These are phyloP conservation scores for Biscogniauxia mediterranea DNA, from an alignment of 2,329 filamentous ascomycete genomes.

Conservation along the genomic window DNA sequence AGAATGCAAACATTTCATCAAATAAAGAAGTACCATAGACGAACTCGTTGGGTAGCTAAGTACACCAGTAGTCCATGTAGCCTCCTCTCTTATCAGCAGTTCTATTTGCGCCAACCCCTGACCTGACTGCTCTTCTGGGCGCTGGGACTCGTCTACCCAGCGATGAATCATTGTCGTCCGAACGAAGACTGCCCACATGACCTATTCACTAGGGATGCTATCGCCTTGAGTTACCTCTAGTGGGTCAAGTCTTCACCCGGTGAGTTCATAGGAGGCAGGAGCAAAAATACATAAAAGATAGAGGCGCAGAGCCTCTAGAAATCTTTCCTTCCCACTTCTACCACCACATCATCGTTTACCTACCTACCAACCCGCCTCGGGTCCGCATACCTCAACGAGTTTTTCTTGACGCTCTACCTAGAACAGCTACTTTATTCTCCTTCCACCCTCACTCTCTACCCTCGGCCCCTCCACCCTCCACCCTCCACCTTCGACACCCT, in stretches of 20 bases:
- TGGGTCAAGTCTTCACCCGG: neutral
- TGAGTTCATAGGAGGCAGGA: neutral
- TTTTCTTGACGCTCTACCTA: neutral
- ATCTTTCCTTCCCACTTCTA: neutral
- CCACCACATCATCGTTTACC: neutral
- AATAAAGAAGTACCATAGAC: too few relatives aligned
- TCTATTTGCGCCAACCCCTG: neutral
- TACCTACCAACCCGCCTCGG: neutral
- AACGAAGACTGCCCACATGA: neutral
- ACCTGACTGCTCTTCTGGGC: neutral
- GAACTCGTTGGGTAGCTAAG: too few relatives aligned
- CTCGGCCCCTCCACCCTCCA: too few relatives aligned
- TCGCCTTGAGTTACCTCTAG: neutral
- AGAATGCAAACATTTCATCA: too few relatives aligned
- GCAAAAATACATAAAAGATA: neutral
- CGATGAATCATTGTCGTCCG: slow-evolving; percentile 4
- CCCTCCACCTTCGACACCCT: too few relatives aligned
- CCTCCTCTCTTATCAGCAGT: neutral
- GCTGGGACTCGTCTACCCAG: neutral
- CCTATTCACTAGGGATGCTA: neutral
- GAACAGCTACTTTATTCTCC: neutral
- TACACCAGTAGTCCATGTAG: neutral
- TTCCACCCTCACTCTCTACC: too few relatives aligned
- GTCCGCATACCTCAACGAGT: neutral
- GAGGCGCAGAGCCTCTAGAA: neutral